Percentiles rank a stretch among this genome's conserved stretches.
phyloP scores from a whole-genome alignment of 768 basidiomycete genomes.

The Naganishia vishniacii region DNA sequence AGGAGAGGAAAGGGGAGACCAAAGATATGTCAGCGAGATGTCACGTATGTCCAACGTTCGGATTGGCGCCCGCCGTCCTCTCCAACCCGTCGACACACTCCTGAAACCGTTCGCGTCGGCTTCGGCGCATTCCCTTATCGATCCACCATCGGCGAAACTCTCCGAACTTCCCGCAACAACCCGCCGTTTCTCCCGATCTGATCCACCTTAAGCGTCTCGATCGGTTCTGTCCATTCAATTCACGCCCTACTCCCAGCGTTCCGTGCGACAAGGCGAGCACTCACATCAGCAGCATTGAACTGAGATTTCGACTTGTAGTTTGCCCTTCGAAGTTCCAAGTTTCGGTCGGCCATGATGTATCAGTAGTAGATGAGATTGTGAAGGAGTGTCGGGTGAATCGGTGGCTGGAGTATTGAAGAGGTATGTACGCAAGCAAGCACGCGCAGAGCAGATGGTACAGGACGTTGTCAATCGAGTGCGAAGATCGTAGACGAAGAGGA shows the following conservation, averaged over 20 bases:
- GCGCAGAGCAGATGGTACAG: not conserved
- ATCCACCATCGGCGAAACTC: no score
- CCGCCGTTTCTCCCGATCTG: no score
- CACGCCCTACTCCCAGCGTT: no score
- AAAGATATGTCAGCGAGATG: not conserved
- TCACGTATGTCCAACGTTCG: not conserved
- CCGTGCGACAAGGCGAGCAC: constrained; percentile 20
- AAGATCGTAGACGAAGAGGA: not conserved
- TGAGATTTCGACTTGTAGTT: constrained; percentile 50
- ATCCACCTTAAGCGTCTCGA: not conserved
- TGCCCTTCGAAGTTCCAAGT: constrained; percentile 43
- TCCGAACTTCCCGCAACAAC: no score
- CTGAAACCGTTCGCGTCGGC: no score
- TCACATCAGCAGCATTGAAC: constrained; percentile 48
- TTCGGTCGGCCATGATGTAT: constrained; percentile 45
- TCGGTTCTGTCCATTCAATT: no score
- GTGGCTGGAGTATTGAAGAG: not conserved
- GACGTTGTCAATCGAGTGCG: no score
- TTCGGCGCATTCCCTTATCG: no score
- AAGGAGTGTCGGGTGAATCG: constrained; percentile 3
- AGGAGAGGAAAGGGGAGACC: not conserved
- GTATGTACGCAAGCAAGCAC: not conserved
- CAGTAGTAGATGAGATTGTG: constrained; percentile 25
- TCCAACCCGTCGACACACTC: no score
- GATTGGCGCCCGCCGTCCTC: no score